Evolutionary conservation across 176 grass and related monocot genomes (phyloP).

Genomic region (Eleusine coracana): DNA sequence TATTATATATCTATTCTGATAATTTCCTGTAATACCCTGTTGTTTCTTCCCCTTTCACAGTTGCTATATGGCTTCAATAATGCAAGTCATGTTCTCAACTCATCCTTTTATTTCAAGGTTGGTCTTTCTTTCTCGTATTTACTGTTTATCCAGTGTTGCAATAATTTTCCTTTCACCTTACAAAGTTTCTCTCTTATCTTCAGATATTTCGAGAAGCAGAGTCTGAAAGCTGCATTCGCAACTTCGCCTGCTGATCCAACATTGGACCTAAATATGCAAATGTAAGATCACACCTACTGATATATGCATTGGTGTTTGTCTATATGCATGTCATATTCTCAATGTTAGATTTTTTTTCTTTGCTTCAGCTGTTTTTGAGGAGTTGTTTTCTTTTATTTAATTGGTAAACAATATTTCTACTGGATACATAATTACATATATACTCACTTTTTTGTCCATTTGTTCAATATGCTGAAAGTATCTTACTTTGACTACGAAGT

Average conservation of each 20-base stretch:
- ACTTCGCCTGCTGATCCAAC: constrained; percentile 81
- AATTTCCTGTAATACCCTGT: constrained; percentile 3
- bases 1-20: constrained; percentile 32
- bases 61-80: constrained; percentile 97
- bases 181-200: background rate
- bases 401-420: background rate
- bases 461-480: background rate
- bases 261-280: constrained; percentile 88
- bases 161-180: background rate
- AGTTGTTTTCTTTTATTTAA: background rate
- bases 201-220: constrained; percentile 89
- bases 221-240: constrained; percentile 82
- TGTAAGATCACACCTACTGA: constrained; percentile 59
- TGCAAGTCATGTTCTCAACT: constrained; percentile 95
- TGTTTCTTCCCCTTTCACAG: constrained; percentile 45
- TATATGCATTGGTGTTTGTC: constrained; percentile 11
- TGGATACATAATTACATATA: background rate
- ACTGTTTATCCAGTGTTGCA: constrained; percentile 27
- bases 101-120: constrained; percentile 79
- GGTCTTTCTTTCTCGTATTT: constrained; percentile 22
- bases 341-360: background rate
- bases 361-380: no score
- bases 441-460: background rate
- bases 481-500: background rate
- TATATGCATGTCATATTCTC: background rate